A percentile compares a stretch with the other conserved stretches of the same genome.
These are phyloP conservation scores for Mycosphaerella arachidis DNA, from an alignment of 2,329 filamentous ascomycete genomes.

Conservation along the genomic window DNA sequence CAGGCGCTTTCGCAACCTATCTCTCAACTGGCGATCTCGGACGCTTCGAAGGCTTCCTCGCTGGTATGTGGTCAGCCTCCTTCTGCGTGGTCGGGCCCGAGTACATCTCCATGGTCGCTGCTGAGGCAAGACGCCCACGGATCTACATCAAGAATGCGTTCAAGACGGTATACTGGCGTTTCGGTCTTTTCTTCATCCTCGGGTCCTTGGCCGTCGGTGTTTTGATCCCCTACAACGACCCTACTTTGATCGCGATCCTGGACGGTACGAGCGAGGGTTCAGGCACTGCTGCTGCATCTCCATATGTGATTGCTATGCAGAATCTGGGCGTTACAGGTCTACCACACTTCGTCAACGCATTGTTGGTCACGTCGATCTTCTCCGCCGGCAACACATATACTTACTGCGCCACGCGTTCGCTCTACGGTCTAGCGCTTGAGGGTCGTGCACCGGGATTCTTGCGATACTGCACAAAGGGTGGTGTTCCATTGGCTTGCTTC, in stretches of 20 bases:
- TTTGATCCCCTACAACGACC: conserved; percentile 36
- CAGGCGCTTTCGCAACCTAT: conserved; percentile 32
- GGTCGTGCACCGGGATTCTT: conserved; percentile 52
- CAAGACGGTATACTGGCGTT: conserved; percentile 47
- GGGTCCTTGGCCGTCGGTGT: conserved; percentile 45
- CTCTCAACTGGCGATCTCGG: conserved; percentile 27
- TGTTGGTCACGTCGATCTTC: conserved; percentile 48
- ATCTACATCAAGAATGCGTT: conserved; percentile 45
- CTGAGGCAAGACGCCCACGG: conserved; percentile 44
- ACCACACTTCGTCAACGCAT: conserved; percentile 34
- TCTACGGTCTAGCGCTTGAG: conserved; percentile 51
- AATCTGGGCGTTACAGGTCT: conserved; percentile 40
- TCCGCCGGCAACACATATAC: conserved; percentile 52
- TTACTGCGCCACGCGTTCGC: conserved; percentile 48
- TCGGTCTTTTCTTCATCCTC: conserved; percentile 46
- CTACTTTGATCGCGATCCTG: conserved; percentile 24
- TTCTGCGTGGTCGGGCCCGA: conserved; percentile 39
- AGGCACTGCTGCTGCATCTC: conserved; percentile 29
- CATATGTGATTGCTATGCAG: conserved; percentile 42
- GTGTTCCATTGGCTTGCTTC: conserved; percentile 57
- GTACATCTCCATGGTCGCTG: conserved; percentile 47
- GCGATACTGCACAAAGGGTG: conserved; percentile 53
- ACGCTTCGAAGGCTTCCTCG: conserved; percentile 34
- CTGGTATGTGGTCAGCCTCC: conserved; percentile 35
- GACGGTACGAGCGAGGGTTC: conserved; percentile 10